Percentiles rank a stretch among this genome's conserved stretches.
These are phyloP conservation scores for Rostrohypoxylon terebratum DNA, from an alignment of 495 filamentous ascomycete species.

Conservation along the genomic window DNA sequence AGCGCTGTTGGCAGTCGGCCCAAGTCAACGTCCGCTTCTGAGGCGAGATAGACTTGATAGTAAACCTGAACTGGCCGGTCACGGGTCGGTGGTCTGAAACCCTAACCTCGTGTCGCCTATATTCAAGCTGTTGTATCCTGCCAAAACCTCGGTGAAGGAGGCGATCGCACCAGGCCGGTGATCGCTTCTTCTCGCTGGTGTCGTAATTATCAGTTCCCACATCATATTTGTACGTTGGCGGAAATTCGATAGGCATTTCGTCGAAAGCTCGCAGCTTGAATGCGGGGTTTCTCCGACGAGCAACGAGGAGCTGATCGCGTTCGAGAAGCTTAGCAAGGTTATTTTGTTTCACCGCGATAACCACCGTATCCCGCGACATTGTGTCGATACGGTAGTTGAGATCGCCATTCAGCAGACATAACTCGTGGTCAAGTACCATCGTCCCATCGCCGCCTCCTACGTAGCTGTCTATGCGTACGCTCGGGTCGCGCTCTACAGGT, in stretches of 20 bases:
- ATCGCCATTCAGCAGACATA: constrained; percentile 95
- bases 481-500: constrained; percentile 71
- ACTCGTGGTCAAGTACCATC: constrained; percentile 97
- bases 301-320: constrained; percentile 90
- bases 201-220: constrained; percentile 95
- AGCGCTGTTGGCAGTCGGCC: constrained; percentile 77
- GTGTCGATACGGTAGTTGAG: constrained; percentile 98
- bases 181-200: constrained; percentile 90
- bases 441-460: constrained; percentile 91
- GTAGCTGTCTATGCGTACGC: constrained; percentile 76
- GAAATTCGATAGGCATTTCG: constrained; percentile 88
- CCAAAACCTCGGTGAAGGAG: constrained; percentile 86
- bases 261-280: constrained; percentile 89
- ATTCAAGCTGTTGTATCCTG: constrained; percentile 86
- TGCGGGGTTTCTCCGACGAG: constrained; percentile 84
- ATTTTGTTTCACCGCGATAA: constrained; percentile 79
- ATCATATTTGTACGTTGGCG: constrained; percentile 98
- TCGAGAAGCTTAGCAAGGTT: constrained; percentile 93
- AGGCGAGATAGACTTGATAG: constrained; percentile 80
- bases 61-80: constrained; percentile 81
- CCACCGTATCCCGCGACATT: constrained; percentile 92
- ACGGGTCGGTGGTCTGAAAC: constrained; percentile 95
- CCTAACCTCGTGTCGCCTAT: constrained; percentile 86
- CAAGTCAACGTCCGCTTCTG: constrained; percentile 71
- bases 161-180: constrained; percentile 98